Conservation (phyloP, 805 yeast genomes). For the Teunomyces aglyptinius region DNA sequence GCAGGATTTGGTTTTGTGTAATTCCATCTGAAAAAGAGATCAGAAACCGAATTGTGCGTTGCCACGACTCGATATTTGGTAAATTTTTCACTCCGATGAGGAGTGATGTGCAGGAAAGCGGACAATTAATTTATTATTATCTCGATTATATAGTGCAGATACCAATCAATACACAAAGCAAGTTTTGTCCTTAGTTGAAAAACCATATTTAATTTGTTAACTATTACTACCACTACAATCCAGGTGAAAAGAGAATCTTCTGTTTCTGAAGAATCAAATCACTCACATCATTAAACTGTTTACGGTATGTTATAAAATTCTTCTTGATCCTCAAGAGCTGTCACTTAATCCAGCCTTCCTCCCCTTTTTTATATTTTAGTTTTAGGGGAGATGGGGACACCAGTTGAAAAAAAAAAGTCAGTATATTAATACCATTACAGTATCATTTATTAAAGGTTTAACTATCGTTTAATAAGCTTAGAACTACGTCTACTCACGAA, state of each 20-base stretch:
- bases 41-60: neutral
- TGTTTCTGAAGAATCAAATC: neutral
- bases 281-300: neutral
- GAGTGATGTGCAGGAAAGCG: neutral
- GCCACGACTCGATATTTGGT: conserved; percentile 2
- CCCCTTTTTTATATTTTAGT: neutral
- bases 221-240: too few species aligned
- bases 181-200: conserved; percentile 1
- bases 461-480: conserved; percentile 3
- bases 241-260: neutral
- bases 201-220: too few species aligned
- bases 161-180: conserved; percentile 1
- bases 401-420: conserved; percentile 2
- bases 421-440: conserved; percentile 1
- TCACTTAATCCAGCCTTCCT: too few species aligned
- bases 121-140: neutral
- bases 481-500: too few species aligned
- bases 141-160: conserved; percentile 1
- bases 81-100: conserved; percentile 5
- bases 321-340: conserved; percentile 5
- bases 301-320: conserved; percentile 2
- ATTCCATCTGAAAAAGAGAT: neutral
- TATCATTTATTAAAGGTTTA: conserved; percentile 4
- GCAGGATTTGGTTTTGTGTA: neutral
- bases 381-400: neutral